Conservation (phyloP, 169 alveolate genomes). For the Besnoitia besnoiti region DNA sequence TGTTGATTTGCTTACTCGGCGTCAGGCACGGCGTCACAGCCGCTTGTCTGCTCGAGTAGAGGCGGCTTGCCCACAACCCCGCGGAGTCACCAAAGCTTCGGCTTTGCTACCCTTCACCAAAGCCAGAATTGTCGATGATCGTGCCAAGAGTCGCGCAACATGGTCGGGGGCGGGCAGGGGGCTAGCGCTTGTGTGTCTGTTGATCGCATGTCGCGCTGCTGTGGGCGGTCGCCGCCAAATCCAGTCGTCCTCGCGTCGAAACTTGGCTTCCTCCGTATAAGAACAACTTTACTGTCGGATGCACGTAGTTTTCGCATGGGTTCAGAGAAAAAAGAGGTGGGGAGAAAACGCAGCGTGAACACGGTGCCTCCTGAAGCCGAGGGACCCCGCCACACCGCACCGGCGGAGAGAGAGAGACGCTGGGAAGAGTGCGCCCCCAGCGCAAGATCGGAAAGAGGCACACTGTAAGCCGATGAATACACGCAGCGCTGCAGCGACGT, state of each 20-base stretch:
- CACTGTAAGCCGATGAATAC: not conserved
- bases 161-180: not conserved
- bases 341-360: not conserved
- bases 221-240: not conserved
- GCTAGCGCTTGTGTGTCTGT: not conserved
- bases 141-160: not conserved
- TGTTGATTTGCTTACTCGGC: not conserved
- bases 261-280: not conserved
- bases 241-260: not conserved
- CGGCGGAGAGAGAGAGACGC: slow-evolving; percentile 10
- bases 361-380: not conserved
- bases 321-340: not conserved
- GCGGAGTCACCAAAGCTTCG: too few species aligned
- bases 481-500: not conserved
- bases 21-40: not conserved
- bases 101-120: too few species aligned
- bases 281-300: too few species aligned
- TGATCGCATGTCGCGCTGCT: not conserved
- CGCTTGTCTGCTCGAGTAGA: not conserved
- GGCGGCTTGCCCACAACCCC: not conserved
- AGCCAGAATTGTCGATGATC: too few species aligned
- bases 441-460: not conserved
- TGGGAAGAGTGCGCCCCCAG: not conserved
- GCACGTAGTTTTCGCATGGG: too few species aligned
- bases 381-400: not conserved